phyloP scores from a whole-genome alignment of 805 yeast species.

The Trichomonascus vanleenenianus region DNA sequence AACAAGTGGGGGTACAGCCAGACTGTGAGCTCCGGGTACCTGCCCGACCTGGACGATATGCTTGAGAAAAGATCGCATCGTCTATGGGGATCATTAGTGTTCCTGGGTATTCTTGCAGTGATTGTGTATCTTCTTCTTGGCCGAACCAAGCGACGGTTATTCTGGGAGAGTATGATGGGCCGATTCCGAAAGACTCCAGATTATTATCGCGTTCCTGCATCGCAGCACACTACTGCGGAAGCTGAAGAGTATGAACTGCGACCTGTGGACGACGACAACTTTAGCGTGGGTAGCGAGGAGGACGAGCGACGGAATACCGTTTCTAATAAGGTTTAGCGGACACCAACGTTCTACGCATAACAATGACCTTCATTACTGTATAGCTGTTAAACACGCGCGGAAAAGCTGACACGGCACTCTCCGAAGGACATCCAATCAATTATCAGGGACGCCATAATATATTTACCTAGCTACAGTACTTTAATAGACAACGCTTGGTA shows the following conservation, averaged over 20 bases:
- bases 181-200: slow-evolving; percentile 6
- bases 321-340: not conserved
- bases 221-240: not conserved
- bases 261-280: slow-evolving; percentile 13
- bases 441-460: too few species aligned
- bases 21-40: too few species aligned
- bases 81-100: slow-evolving; percentile 32
- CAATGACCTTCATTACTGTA: too few species aligned
- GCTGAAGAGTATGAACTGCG: slow-evolving; percentile 21
- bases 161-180: slow-evolving; percentile 16
- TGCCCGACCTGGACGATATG: slow-evolving; percentile 8
- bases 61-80: slow-evolving; percentile 25
- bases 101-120: slow-evolving; percentile 26
- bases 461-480: too few species aligned
- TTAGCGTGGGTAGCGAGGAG: slow-evolving; percentile 13
- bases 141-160: slow-evolving; percentile 15
- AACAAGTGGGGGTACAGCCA: slow-evolving; percentile 11
- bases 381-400: too few species aligned
- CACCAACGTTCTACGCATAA: too few species aligned
- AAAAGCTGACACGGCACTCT: too few species aligned
- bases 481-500: too few species aligned
- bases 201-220: slow-evolving; percentile 7
- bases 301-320: slow-evolving; percentile 6
- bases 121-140: slow-evolving; percentile 33
- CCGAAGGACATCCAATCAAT: too few species aligned